phyloP scores from a whole-genome alignment of 129 eudicot genomes.

The Ambrosia trifida region DNA sequence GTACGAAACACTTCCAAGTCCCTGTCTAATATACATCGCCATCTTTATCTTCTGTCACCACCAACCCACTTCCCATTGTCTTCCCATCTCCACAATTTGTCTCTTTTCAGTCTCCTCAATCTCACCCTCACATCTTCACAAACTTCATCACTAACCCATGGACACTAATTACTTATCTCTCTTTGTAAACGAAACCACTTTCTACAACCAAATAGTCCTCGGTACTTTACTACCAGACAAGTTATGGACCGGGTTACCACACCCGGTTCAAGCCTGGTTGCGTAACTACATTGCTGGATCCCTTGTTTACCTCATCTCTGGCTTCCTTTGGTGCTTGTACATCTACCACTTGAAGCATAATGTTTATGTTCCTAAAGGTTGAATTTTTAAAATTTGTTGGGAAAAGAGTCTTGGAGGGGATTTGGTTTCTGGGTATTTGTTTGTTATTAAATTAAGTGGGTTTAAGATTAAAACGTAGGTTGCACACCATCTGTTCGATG shows the following conservation, averaged over 20 bases:
- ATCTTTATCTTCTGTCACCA: too few relatives aligned
- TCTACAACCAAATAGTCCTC: conserved; percentile 62
- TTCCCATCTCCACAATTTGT: background rate
- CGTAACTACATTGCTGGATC: conserved; percentile 71
- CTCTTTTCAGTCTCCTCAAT: background rate
- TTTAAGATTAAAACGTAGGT: too few relatives aligned
- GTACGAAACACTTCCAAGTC: conserved; percentile 9
- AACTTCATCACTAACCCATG: conserved; percentile 11
- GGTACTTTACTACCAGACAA: conserved; percentile 55
- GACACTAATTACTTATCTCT: conserved; percentile 29
- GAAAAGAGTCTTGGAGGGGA: too few relatives aligned
- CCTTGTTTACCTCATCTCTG: conserved; percentile 59
- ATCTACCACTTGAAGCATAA: conserved; percentile 65
- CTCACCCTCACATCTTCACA: background rate
- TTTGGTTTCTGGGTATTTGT: too few relatives aligned
- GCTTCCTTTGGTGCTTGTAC: conserved; percentile 75
- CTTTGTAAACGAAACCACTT: conserved; percentile 66
- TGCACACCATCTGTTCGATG: too few relatives aligned
- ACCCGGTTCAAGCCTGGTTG: conserved; percentile 68
- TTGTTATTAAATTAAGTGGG: too few relatives aligned
- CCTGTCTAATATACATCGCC: too few relatives aligned
- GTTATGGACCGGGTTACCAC: conserved; percentile 64
- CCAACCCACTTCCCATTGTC: background rate
- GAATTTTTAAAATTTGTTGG: too few relatives aligned
- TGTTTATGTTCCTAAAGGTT: conserved; percentile 83